Base-by-base conservation (phyloP, 2,329 filamentous ascomycete genomes). In the Periconia sp. region DNA sequence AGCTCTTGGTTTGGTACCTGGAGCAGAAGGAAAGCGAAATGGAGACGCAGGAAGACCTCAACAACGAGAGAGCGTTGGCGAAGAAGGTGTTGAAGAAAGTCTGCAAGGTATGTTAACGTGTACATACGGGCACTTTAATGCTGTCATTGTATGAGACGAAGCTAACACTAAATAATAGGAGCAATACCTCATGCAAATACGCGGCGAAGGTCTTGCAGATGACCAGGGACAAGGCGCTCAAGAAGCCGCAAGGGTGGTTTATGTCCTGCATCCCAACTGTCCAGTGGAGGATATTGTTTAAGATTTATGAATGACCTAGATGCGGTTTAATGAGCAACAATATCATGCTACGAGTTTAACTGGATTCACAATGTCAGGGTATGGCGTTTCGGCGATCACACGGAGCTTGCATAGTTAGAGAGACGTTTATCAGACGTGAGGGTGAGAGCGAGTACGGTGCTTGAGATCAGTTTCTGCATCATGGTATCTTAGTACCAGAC, bases 191-290 rank as follows among this genome's bases (percentile, higher is more conserved):
- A 81, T 84, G 75, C 79, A 79, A 46, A 82, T 85, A 55, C 77
- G 92, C 76, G 92, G 95, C 61, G 92, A 96, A 62, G 92, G 95
- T 18, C 82, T 97, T 46, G 91, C 94, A 76, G 90, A 92, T 49
- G 86, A 92, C 31, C 81, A 85, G 41, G 88, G 86, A 76, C 61
- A 83, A 82, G 55, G 72, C 77, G 35, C 81, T 78, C 73, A 69
- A 62, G 77, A 61, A 74, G 47, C 56, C 5, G 78, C 68, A 69
- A 80, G 79, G 66, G 79, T 89, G 5, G 83, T 94, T 49, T 99
- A 97, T 71, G 89, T 97, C 23, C 71, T 99, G 62, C 94, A 99
- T 77, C 94, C 94, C 54, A 97, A 97, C 76, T 96, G 91, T 70
- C 90, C 90, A 0, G 81, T 95, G 10, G 92, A 96, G 60, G 79